Evolutionary conservation across 2,329 filamentous ascomycete genomes (phyloP).

Genomic region (Beauveria rudraprayagi): DNA sequence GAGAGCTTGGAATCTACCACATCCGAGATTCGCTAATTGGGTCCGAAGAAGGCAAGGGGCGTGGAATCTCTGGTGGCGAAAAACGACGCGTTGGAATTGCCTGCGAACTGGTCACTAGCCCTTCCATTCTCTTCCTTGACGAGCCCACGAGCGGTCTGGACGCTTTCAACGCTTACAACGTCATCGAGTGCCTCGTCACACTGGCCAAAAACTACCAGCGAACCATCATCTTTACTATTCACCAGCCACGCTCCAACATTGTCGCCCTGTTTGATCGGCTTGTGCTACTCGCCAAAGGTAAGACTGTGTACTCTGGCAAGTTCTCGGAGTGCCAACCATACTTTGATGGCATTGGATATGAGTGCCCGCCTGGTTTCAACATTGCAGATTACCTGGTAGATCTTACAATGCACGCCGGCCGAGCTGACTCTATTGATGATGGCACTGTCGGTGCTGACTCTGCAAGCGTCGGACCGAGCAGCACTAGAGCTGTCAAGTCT

Average conservation of each 20-base stretch:
- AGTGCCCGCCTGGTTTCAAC: conserved; percentile 94
- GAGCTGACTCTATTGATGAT: conserved; percentile 47
- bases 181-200: conserved; percentile 90
- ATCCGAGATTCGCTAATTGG: conserved; percentile 94
- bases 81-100: conserved; percentile 95
- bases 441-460: conserved; percentile 46
- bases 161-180: conserved; percentile 96
- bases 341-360: conserved; percentile 85
- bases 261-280: conserved; percentile 93
- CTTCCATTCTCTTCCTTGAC: conserved; percentile 93
- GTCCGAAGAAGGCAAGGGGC: conserved; percentile 87
- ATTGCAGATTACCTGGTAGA: conserved; percentile 98
- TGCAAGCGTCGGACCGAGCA: conserved; percentile 70
- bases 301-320: conserved; percentile 87
- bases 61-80: conserved; percentile 94
- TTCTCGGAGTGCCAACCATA: conserved; percentile 84
- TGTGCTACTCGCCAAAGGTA: conserved; percentile 81
- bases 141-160: conserved; percentile 95
- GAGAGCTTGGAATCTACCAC: conserved; percentile 86
- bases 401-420: conserved; percentile 88
- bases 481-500: conserved; percentile 81
- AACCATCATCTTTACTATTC: conserved; percentile 96
- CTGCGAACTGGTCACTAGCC: conserved; percentile 94
- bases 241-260: conserved; percentile 96
- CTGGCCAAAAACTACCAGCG: conserved; percentile 94